Evolutionary conservation across 768 basidiomycete species (phyloP).

Genomic region (Xerocomellus dryophilus): DNA sequence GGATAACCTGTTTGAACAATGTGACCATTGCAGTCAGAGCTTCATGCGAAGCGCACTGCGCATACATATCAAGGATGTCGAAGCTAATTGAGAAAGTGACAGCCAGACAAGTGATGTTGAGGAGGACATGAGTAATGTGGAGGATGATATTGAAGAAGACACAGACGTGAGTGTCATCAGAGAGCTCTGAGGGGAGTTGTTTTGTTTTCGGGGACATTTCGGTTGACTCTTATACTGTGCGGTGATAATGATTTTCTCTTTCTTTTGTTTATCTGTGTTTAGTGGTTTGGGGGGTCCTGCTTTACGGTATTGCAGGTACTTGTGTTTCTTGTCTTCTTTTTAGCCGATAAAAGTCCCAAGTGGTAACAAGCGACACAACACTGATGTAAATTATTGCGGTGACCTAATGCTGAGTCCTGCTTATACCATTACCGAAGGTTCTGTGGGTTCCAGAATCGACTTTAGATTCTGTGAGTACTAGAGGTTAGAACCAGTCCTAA

Average conservation of each 20-base stretch:
- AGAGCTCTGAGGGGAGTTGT: too few species aligned
- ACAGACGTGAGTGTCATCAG: not conserved
- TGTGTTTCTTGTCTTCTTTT: not conserved
- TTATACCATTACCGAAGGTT: too few species aligned
- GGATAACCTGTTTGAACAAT: not conserved
- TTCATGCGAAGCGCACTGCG: not conserved
- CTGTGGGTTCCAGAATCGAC: too few species aligned
- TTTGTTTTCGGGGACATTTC: too few species aligned
- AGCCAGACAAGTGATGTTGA: not conserved
- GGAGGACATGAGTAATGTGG: too few species aligned
- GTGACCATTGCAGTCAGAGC: not conserved
- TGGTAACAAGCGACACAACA: not conserved
- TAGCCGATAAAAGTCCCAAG: not conserved
- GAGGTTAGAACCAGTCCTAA: too few species aligned
- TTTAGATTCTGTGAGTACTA: too few species aligned
- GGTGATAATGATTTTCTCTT: not conserved
- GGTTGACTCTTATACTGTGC: not conserved
- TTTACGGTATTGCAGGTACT: not conserved
- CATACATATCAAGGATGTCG: not conserved
- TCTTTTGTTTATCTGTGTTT: constrained; percentile 1
- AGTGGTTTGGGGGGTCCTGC: not conserved
- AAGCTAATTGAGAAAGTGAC: too few species aligned
- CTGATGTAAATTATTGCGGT: too few species aligned
- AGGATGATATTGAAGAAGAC: not conserved
- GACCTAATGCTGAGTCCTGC: too few species aligned